Evolutionary conservation across 2,329 filamentous ascomycete species (phyloP), one percentile per base, ranked within the genome.

Genomic region (Zelopaecilomyces penicillatus): DNA sequence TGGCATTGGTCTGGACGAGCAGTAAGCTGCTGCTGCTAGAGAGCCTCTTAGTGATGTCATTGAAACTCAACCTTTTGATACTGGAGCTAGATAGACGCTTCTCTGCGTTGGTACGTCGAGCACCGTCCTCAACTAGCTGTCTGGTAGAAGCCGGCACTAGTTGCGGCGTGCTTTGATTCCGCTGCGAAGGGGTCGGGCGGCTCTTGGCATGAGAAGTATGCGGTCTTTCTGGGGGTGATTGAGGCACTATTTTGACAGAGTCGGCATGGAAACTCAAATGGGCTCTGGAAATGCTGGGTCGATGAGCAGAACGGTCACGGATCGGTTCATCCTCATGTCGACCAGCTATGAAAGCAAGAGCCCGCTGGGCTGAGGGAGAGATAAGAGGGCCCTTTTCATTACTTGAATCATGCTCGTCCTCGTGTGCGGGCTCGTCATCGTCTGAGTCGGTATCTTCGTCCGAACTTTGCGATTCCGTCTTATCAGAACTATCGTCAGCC

Each of bases 21-120:
- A 82, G 65, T 56, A 80, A 62, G 58, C 73, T 80, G 57, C 75
- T 80, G 42, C 76, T 80, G 57, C 74, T 80, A 53, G 76, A 81
- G 43, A 82, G 59, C 49, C 76, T 67, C 57, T 76, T 78, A 39
- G 76, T 74, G 50, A 80, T 78, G 43, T 83, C 78, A 52, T 70
- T 75, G 52, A 82, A 79, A 63, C 75, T 80, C 44, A 79, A 68
- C 48, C 75, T 69, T 64, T 80, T 81, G 39, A 65, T 64, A 57
- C 73, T 78, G 41, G 72, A 74, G 35, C 65, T 65, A 29, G 77
- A 80, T 39, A 68, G 65, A 30, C 74, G 71, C 51, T 76, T 74
- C 43, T 75, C 71, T 39, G 57, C 56, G 38, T 44, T 42, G 5
- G 37, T 30, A 28, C 7, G 41, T 28, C 57, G 57, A 31, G 51